These are phyloP conservation scores for Aspergillus sparsus DNA, from an alignment of 495 filamentous ascomycete species.

Conservation along the genomic window DNA sequence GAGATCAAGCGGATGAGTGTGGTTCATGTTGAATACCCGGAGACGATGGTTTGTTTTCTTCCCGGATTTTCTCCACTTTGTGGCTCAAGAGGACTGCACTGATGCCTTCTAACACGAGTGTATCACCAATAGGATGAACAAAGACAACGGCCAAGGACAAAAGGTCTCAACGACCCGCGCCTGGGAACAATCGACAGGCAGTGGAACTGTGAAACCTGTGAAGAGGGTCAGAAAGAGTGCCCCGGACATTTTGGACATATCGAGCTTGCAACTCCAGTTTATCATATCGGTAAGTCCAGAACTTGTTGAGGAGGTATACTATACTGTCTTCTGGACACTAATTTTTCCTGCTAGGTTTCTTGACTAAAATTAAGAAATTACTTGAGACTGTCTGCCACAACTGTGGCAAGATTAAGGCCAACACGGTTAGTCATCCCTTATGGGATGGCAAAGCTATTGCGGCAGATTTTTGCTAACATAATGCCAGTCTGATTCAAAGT, in stretches of 20 bases:
- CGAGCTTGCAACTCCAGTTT: conserved; percentile 91
- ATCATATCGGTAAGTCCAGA: conserved; percentile 66
- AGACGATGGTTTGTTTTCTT: conserved; percentile 78
- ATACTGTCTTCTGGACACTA: conserved; percentile 24
- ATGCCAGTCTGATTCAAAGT: conserved; percentile 76
- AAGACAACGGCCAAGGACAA: conserved; percentile 78
- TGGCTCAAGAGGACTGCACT: conserved; percentile 5
- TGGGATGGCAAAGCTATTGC: conserved; percentile 52
- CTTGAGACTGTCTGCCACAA: conserved; percentile 97
- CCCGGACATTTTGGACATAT: conserved; percentile 98
- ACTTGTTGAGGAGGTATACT: background rate
- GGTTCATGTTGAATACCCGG: conserved; percentile 85
- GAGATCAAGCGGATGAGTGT: conserved; percentile 99
- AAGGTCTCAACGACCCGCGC: conserved; percentile 89
- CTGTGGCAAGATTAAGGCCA: conserved; percentile 91
- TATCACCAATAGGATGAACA: conserved; percentile 68
- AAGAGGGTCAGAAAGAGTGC: conserved; percentile 91
- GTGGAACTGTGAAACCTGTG: conserved; percentile 91
- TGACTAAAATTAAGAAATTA: conserved; percentile 97
- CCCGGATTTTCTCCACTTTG: conserved; percentile 14
- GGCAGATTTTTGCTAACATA: conserved; percentile 63
- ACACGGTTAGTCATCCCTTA: conserved; percentile 83
- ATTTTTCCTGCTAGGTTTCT: conserved; percentile 64
- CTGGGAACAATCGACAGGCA: conserved; percentile 93
- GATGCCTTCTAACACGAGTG: conserved; percentile 26